Conservation (phyloP, 75 land plant genomes). For the Cupressus sempervirens region DNA sequence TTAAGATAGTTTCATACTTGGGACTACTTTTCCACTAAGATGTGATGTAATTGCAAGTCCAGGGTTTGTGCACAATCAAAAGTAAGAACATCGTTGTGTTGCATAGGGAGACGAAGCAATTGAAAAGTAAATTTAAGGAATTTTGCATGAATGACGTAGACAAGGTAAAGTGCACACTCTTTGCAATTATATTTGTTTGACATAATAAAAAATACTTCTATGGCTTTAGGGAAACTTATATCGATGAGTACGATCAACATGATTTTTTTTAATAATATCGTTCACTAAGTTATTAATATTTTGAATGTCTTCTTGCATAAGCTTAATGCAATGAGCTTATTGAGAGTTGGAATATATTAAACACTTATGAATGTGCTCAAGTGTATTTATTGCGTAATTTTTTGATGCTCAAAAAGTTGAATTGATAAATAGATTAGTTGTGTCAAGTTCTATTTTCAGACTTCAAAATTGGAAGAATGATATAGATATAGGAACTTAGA, state of each 20-base stretch:
- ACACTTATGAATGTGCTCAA: not conserved
- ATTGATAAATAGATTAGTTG: not conserved
- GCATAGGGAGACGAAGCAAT: slow-evolving; percentile 37
- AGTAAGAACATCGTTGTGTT: slow-evolving; percentile 35
- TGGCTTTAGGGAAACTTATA: not conserved
- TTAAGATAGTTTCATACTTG: too few relatives aligned
- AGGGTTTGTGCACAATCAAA: slow-evolving; percentile 42
- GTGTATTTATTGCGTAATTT: not conserved
- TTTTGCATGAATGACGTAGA: slow-evolving; percentile 49
- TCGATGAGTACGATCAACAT: not conserved
- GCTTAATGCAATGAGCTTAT: not conserved
- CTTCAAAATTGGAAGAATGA: not conserved
- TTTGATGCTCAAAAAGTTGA: not conserved
- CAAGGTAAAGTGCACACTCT: slow-evolving; percentile 35
- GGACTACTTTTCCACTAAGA: not conserved
- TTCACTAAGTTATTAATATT: not conserved
- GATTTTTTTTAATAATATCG: not conserved
- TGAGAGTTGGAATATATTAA: not conserved
- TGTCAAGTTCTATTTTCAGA: not conserved
- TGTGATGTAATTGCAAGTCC: slow-evolving; percentile 22
- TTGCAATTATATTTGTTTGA: not conserved
- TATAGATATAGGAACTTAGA: not conserved
- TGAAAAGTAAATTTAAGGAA: slow-evolving; percentile 41
- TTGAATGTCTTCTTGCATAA: not conserved
- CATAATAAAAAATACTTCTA: not conserved